Evolutionary conservation across 768 basidiomycete genomes (phyloP).

Genomic region (Phanerochaete carnosa): DNA sequence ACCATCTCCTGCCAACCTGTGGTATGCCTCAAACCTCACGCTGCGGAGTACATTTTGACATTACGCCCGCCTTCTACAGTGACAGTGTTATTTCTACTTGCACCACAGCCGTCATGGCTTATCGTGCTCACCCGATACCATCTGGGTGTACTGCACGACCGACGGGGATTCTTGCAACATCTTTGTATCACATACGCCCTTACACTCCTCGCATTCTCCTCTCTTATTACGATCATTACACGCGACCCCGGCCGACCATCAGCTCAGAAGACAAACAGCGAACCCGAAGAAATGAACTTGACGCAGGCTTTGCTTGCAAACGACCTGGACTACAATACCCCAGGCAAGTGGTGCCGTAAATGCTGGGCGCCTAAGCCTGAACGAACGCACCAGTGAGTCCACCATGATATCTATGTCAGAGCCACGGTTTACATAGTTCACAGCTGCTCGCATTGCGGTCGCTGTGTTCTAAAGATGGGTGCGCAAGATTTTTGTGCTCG

Average conservation of each 20-base stretch:
- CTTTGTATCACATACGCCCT: conserved; percentile 59
- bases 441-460: conserved; percentile 43
- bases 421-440: too few species aligned
- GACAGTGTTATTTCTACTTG: conserved; percentile 54
- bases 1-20: conserved; percentile 54
- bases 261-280: conserved; percentile 28
- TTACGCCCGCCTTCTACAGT: conserved; percentile 27
- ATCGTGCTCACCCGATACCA: conserved; percentile 67
- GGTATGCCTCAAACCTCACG: conserved; percentile 34
- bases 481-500: conserved; percentile 19
- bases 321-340: conserved; percentile 46
- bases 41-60: not conserved
- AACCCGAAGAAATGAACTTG: conserved; percentile 39
- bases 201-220: conserved; percentile 65
- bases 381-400: conserved; percentile 70
- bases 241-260: conserved; percentile 66
- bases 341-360: conserved; percentile 71
- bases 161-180: conserved; percentile 48
- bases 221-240: conserved; percentile 67
- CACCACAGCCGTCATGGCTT: conserved; percentile 73
- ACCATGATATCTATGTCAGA: not conserved
- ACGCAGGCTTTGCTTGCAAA: conserved; percentile 57
- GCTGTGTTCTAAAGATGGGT: conserved; percentile 88
- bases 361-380: conserved; percentile 83
- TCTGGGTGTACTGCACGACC: conserved; percentile 48